Evolutionary conservation across 164 flowering plant species (phyloP).

Genomic region (Nymphaea colorata): DNA sequence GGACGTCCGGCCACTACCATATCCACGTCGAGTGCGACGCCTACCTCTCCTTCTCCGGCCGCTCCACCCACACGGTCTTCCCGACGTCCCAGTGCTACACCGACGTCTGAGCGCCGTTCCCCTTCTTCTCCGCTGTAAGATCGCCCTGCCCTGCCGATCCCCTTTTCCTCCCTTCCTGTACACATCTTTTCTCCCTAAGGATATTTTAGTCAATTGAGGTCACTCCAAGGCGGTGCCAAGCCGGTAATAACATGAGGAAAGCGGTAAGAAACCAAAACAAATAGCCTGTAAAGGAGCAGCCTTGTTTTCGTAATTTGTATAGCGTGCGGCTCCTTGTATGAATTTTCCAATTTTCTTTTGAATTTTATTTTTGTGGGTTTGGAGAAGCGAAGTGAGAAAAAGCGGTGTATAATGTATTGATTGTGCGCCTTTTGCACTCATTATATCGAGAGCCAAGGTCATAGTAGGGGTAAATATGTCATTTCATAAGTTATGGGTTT

Average conservation of each 20-base stretch:
- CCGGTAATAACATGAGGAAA: background rate
- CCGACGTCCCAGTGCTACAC: background rate
- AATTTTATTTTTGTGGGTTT: no score
- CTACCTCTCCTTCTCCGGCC: background rate
- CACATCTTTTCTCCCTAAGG: background rate
- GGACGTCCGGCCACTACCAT: constrained; percentile 47
- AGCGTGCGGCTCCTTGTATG: no score
- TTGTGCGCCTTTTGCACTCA: no score
- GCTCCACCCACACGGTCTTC: background rate
- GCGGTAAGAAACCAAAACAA: background rate
- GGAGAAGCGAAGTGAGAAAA: no score
- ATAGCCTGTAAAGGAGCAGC: no score
- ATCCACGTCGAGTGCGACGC: constrained; percentile 34
- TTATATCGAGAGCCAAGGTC: no score
- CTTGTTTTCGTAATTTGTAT: no score
- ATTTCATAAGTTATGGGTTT: no score
- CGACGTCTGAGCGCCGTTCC: background rate
- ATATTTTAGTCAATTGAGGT: background rate
- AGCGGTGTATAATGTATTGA: no score
- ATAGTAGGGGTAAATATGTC: no score
- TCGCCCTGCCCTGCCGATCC: background rate
- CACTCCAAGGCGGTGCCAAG: background rate
- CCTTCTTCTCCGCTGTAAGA: background rate
- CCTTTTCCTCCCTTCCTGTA: background rate
- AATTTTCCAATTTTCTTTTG: no score